Evolutionary conservation across 768 basidiomycete species (phyloP), one percentile per base, ranked within the genome.

Genomic region (button mushroom (Agaricus bisporus)): DNA sequence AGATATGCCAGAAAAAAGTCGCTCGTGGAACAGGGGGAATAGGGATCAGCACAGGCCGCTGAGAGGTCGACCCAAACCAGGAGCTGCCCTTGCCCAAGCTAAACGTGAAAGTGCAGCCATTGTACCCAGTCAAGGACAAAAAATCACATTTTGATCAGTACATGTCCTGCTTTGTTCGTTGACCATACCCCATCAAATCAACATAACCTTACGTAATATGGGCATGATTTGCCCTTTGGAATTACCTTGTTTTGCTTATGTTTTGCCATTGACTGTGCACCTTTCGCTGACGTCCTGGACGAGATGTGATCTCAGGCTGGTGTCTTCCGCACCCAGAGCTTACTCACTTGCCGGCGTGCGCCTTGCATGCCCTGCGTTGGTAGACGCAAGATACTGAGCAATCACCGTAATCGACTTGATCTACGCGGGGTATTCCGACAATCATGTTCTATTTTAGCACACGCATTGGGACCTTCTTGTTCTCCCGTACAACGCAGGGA

Each of bases 91-190:
- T 18, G 89, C 89, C 0, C 74, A 77, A 15, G 90, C 90, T 20
- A 81, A 82, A 61, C 80, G 91, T 48, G 86, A 89, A 68, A 83
- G 81, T 51, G 82, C 79, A 15, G 85, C 86, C 5, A 92, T 92
- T 61, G 70, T 87, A 11, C 75, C 76, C 5, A 75, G 83, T 61
- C 75, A 81, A 67, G 85, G 86, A 11, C 79, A 82, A 66, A 91
- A 88, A 64, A 85, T 85, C 41, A 78, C 76, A 39, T 92, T 92
- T 59, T 86, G 53, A 54, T 35, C 4, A 28, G 25, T 41, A 29
- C 5, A 39, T 39, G n/a, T 29, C 11, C 29, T 39, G 48, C 14
- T 18, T 11, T 35, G 9, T 18, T 32, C 36, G 14, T 9, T 39
- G 26, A n/a, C 41, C 14, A 11, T 25, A 18, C 8, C n/a, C 39